Evolutionary conservation across 108 stramenopile species (phyloP).

Genomic region (Skeletonema grethae): DNA sequence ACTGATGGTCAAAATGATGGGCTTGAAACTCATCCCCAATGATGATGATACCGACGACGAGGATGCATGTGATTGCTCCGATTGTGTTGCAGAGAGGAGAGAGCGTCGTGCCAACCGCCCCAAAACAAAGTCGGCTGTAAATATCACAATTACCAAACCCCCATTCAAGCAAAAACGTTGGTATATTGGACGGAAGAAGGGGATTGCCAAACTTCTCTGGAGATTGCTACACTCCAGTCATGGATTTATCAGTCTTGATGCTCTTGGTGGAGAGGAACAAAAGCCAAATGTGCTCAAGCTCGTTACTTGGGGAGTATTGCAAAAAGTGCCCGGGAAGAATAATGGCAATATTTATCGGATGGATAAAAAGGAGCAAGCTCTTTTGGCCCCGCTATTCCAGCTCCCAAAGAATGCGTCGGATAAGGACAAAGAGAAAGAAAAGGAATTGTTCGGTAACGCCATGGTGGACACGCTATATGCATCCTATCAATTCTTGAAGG

Average conservation of each 20-base stretch:
- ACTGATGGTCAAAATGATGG: neutral
- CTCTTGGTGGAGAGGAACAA: constrained; percentile 3
- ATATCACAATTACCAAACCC: neutral
- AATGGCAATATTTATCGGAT: neutral
- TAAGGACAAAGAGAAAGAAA: neutral
- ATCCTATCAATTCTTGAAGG: neutral
- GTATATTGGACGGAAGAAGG: neutral
- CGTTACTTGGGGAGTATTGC: neutral
- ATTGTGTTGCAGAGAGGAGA: neutral
- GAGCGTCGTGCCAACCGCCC: neutral
- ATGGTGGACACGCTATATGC: neutral
- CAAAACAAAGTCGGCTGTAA: neutral
- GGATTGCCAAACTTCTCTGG: neutral
- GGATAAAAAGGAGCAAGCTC: constrained; percentile 4
- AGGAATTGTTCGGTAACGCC: neutral
- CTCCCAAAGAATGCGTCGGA: constrained; percentile 1
- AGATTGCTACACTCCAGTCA: neutral
- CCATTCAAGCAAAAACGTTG: neutral
- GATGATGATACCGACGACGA: constrained; percentile 5
- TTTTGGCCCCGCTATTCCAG: neutral
- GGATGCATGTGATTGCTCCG: constrained; percentile 9
- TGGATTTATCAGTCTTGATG: constrained; percentile 2
- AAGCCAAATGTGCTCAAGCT: constrained; percentile 2
- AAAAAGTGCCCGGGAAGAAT: neutral
- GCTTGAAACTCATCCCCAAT: neutral